Evolutionary conservation across 768 basidiomycete species (phyloP), one percentile per base, ranked within the genome.

Genomic region (Lentinula lateritia): DNA sequence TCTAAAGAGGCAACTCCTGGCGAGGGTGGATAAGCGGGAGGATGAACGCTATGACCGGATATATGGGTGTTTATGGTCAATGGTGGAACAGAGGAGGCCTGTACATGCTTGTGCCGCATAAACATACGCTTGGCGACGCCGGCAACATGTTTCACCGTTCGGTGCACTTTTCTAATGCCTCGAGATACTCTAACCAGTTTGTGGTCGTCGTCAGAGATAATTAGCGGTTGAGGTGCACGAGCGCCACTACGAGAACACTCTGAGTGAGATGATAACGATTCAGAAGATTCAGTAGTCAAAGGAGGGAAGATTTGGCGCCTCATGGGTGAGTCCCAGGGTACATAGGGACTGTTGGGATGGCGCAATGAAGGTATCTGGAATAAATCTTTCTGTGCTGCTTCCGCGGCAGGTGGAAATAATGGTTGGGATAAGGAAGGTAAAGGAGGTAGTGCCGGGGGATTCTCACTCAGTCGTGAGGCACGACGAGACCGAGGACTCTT

Each of bases 321-420:
- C 73, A 67, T 70, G 28, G 75, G 70, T 34, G 73, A 68, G 5
- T 74, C 66, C 82, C 80, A 83, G 8, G 82, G 82, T 5, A 81
- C 78, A 57, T 83, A 83, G n/a, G 83, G 82, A 66, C 79, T 82
- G 56, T 83, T 82, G 6, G 82, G 80, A 67, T 83, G 80, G 45
- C 74, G 75, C 36, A 80, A 73, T 28, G 76, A 70, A 6, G 78
- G 74, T 38, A 76, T 70, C 65, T 66, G 62, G 41, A 54, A 53
- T 38, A 50, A 32, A 46, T 58, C 58, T 45, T 53, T 71, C 52
- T 59, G 75, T 66, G 52, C 12, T 59, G 36, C 32, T 48, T 43
- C 39, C n/a, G 34, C 15, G 75, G 69, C n/a, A 38, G 59, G 58
- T 50, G 56, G 79, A 76, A 60, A 75, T 74, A 36, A 77, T 72